phyloP scores from a whole-genome alignment of 2,329 filamentous ascomycete genomes.

The Sclerotinia nivalis region DNA sequence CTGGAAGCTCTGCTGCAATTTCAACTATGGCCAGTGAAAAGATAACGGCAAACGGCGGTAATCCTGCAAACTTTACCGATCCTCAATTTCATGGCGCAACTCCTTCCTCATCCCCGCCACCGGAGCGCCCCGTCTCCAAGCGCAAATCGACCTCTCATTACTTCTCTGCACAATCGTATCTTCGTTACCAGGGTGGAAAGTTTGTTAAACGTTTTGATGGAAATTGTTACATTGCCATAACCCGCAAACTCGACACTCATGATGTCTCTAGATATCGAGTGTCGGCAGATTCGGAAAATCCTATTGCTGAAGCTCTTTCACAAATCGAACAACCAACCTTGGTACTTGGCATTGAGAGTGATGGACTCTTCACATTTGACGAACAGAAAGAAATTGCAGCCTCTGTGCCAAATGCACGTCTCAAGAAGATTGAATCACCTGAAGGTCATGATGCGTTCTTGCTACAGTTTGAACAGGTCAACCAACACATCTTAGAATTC shows the following conservation, averaged over 20 bases:
- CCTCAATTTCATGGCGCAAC: constrained; percentile 72
- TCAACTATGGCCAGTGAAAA: constrained; percentile 23
- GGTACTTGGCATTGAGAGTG: constrained; percentile 91
- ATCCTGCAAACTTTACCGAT: constrained; percentile 51
- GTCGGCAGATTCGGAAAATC: constrained; percentile 42
- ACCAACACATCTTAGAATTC: constrained; percentile 81
- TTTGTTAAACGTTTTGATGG: constrained; percentile 97
- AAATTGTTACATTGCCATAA: constrained; percentile 99
- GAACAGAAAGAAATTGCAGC: constrained; percentile 91
- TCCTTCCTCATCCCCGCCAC: constrained; percentile 48
- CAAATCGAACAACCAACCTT: constrained; percentile 86
- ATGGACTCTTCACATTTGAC: constrained; percentile 94
- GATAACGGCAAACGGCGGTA: constrained; percentile 31
- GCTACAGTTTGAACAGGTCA: constrained; percentile 96
- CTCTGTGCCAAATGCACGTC: constrained; percentile 71
- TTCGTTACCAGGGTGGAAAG: constrained; percentile 94
- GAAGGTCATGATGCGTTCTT: constrained; percentile 97
- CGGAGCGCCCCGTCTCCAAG: constrained; percentile 38
- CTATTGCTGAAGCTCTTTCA: constrained; percentile 71
- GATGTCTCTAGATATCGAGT: constrained; percentile 81
- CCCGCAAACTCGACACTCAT: constrained; percentile 95
- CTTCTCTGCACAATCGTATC: constrained; percentile 96
- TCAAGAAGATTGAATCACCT: constrained; percentile 87
- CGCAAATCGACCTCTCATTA: constrained; percentile 67
- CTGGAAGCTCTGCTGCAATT: constrained; percentile 40